These are phyloP conservation scores for Cladophialophora chaetospira DNA, from an alignment of 2,329 filamentous ascomycete genomes.

Conservation along the genomic window DNA sequence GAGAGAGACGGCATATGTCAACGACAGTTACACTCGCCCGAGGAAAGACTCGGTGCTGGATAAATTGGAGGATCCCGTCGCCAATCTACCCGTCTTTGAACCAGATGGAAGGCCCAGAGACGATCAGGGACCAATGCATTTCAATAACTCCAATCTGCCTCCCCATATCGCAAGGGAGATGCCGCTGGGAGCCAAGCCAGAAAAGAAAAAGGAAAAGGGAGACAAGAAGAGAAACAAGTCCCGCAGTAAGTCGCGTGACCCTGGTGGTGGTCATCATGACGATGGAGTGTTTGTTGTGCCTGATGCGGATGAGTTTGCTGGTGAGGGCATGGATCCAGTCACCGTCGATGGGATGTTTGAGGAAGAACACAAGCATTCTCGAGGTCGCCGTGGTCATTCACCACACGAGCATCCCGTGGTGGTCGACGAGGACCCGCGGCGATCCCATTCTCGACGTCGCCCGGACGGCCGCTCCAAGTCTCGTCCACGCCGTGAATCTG, in stretches of 20 bases:
- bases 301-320: slow-evolving; percentile 13
- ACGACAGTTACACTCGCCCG: slow-evolving; percentile 17
- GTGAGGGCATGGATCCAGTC: slow-evolving; percentile 11
- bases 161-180: slow-evolving; percentile 29
- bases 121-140: slow-evolving; percentile 26
- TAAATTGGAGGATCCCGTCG: slow-evolving; percentile 28
- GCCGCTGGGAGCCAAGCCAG: slow-evolving; percentile 29
- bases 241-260: slow-evolving; percentile 24
- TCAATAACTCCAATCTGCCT: slow-evolving; percentile 27
- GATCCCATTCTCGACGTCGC: slow-evolving; percentile 26
- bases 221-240: slow-evolving; percentile 24
- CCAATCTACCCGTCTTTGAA: slow-evolving; percentile 26
- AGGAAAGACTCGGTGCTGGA: slow-evolving; percentile 28
- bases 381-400: slow-evolving; percentile 24
- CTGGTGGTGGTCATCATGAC: slow-evolving; percentile 11
- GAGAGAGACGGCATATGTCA: slow-evolving; percentile 15
- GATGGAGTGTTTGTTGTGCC: slow-evolving; percentile 16
- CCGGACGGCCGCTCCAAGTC: slow-evolving; percentile 20
- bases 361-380: slow-evolving; percentile 13
- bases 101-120: slow-evolving; percentile 27
- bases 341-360: slow-evolving; percentile 15
- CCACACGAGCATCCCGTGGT: slow-evolving; percentile 23
- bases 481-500: slow-evolving; percentile 16
- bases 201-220: slow-evolving; percentile 24
- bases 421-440: slow-evolving; percentile 9